Evolutionary conservation across 768 basidiomycete species (phyloP), one percentile per base, ranked within the genome.

Genomic region (Boletus tomentosulus): DNA sequence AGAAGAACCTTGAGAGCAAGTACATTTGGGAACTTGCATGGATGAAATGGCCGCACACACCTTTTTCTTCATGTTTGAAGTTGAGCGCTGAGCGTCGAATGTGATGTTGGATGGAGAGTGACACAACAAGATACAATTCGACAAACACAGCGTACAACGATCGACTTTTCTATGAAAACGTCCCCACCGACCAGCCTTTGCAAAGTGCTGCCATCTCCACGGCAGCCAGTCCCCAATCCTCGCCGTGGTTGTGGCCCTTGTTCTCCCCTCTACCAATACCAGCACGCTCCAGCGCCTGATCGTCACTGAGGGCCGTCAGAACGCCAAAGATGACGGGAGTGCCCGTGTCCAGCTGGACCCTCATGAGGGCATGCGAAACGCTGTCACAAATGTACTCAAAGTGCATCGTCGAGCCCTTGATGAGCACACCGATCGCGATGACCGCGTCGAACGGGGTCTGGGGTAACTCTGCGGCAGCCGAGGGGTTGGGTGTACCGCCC

Each of bases 381-480:
- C 85, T 83, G 64, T 98, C 93, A 71, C 83, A 90, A 71, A 98
- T 99, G 79, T 99, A 99, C 71, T 99, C 97, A 71, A 98, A 99
- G 75, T 99, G 97, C 93, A 97, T 97, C 16, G 97, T 98, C 1
- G 84, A 78, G 49, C 97, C 96, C 70, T 99, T 99, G 78, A 99
- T 97, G 68, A 99, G 86, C 35, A 96, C 93, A 13, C 97, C 97
- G 65, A 98, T 92, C 50, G 97, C 94, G 68, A 99, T 96, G 59
- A 97, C 86, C 13, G 94, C 97, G 69, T 96, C 88, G 62, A 98
- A 98, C 0, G 96, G 87, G 51, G 79, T 77, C 15, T 66, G 71
- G 39, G 81, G 78, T 37, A 78, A 73, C 59, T 73, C 74, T 15
- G 70, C 55, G 10, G 59, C 8, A 19, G 55, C 46, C 15, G 77